phyloP scores from a whole-genome alignment of 2,329 filamentous ascomycete species.

The Ophiostoma sp. region DNA sequence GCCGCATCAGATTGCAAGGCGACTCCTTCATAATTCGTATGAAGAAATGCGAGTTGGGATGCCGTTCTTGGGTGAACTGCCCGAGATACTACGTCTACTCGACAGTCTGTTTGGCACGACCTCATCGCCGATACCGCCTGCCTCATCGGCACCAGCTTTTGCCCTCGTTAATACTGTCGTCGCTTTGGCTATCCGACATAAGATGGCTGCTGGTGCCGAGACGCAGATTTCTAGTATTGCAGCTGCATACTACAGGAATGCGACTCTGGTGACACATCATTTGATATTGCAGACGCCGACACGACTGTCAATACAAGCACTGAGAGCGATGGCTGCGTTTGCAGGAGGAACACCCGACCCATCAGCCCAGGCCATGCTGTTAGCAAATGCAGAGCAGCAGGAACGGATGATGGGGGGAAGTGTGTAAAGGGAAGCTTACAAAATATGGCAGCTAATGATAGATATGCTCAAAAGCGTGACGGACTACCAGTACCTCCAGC shows the following conservation, averaged over 20 bases:
- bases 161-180: not conserved
- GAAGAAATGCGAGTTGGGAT: not conserved
- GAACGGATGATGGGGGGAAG: not conserved
- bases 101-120: not conserved
- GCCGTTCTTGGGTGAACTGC: not conserved
- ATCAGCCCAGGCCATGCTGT: not conserved
- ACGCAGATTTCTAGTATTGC: not conserved
- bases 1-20: not conserved
- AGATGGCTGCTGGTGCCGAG: not conserved
- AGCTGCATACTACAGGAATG: not conserved
- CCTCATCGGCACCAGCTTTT: not conserved
- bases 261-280: not conserved
- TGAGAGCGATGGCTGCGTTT: not conserved
- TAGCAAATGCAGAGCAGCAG: not conserved
- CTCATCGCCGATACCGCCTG: not conserved
- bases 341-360: not conserved
- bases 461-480: not conserved
- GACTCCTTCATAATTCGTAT: not conserved
- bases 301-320: not conserved
- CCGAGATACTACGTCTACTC: not conserved
- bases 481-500: not conserved
- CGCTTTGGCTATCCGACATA: not conserved
- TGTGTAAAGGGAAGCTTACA: too few species aligned
- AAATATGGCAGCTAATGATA: too few species aligned
- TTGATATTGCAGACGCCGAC: not conserved